Base-by-base conservation (phyloP, 306 rosid genomes). In the Cicer arietinum region DNA sequence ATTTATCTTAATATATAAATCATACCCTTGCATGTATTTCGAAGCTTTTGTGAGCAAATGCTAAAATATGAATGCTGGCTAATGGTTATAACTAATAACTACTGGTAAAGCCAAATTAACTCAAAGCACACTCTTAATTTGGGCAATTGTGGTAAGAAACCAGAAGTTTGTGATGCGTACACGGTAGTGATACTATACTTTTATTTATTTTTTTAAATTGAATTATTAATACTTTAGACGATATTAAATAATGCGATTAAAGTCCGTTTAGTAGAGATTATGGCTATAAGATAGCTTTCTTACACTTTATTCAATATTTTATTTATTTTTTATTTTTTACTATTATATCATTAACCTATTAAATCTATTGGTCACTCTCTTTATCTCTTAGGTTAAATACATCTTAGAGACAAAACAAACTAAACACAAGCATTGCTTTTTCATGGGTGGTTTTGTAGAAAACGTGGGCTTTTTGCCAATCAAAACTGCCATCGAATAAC, bases 391-490 rank as follows among this genome's bases (percentile, higher is more conserved):
- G 2, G 30, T 25, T 25, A 25, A 25, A 25, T 0, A 25, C 30
- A 25, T 2, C 3, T 25, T 30, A 30, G 37, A 0, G 37, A 30
- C 5, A 0, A 30, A 30, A 30, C 6, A 30, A 30, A 30, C 37
- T 30, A 0, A 30, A 30, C 37, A 30, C 37, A 30, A 30, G 0
- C 37, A 30, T 45, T 12, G 54, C 1, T 10, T 59, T 69, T 12
- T 6, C n/a, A 12, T 46, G 47, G 65, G 35, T 67, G 80, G 79
- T 68, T 75, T 61, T 0, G 10, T 68, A 6, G 17, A 80, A 68
- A 75, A 68, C 5, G 47, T 61, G 74, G 77, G 80, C 76, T 13
- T 75, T 75, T 43, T 35, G 45, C n/a, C n/a, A 42, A 68, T 8
- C 4, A 40, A 69, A 52, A 30, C 0, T 58, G 6, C 10, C 25